Evolutionary conservation across 164 flowering plant genomes (phyloP).

Genomic region (Annona cherimola): DNA sequence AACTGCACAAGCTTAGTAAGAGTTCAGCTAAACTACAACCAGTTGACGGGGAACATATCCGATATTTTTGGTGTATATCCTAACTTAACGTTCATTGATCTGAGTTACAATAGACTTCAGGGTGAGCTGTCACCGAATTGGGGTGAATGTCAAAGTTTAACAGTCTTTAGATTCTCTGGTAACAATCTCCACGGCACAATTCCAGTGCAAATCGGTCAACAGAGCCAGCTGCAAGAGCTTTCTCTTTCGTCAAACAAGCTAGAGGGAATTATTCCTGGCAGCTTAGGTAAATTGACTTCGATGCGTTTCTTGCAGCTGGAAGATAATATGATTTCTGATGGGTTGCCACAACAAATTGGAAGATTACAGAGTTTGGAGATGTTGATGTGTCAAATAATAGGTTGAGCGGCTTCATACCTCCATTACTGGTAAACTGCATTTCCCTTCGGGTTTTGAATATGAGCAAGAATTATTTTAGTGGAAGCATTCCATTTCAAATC

Average conservation of each 20-base stretch:
- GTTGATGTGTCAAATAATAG: not conserved
- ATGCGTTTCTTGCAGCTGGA: not conserved
- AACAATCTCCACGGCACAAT: constrained; percentile 5
- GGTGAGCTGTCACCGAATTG: constrained; percentile 10
- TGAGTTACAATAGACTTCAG: not conserved
- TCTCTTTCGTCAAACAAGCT: not conserved
- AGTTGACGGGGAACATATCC: constrained; percentile 32
- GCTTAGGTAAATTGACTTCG: not conserved
- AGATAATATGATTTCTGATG: not conserved
- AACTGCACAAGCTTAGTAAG: constrained; percentile 38
- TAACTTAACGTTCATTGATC: not conserved
- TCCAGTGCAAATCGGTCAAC: not conserved
- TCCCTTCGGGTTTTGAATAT: constrained; percentile 5
- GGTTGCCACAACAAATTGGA: not conserved
- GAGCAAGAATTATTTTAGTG: not conserved
- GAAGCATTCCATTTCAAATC: constrained; percentile 5
- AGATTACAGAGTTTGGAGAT: not conserved
- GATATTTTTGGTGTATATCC: constrained; percentile 9
- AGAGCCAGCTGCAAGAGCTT: not conserved
- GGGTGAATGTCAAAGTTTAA: not conserved
- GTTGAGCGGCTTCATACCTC: not conserved
- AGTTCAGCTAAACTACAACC: constrained; percentile 48
- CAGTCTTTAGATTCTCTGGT: not conserved
- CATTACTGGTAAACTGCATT: constrained; percentile 14
- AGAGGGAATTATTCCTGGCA: not conserved